Base-by-base conservation (phyloP, 306 rosid genomes). In the Benincasa hispida region DNA sequence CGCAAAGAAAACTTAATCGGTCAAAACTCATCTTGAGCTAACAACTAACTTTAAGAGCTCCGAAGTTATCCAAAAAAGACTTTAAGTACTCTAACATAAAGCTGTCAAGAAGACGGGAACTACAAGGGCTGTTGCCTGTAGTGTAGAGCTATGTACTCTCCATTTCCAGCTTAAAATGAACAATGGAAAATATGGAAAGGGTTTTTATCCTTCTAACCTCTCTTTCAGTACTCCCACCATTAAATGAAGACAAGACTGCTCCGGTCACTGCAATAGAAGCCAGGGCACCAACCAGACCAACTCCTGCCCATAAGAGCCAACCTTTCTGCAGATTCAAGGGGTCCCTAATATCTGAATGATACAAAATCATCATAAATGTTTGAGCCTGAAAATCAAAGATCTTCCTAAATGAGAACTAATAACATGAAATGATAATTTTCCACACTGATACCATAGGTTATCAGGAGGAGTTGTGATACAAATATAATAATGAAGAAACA, bases 271-370 rank as follows among this genome's bases (percentile, higher is more conserved):
- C 87, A 72, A 90, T 87, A 73, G 93, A 86, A 74, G 80, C 53
- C 24, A 95, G n/a, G 66, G 98, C 98, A 81, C 88, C 96, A 37
- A 48, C 88, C 78, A 95, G 93, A 79, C 99, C 99, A 79, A 90
- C 67, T 76, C 90, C 99, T 21, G 96, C 99, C 98, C 98, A 95
- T 85, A 95, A 84, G 76, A 95, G 90, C 99, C 99, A 95, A 61
- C 99, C 99, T 76, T 87, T 90, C 82, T 80, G 89, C 63, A 89
- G 91, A 87, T 74, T 89, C 78, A 95, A 84, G 65, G 99, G 99
- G 12, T 89, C 89, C 86, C 84, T 87, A 85, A 54, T 85, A 87
- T 92, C 99, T 95, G 98, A 79, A 83, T 74, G 72, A 74, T 8
- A 15, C 21, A 41, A 10, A 41, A 58, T 59, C 53, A 72, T 3